Conservation (phyloP, 2,329 filamentous ascomycete species). For the Alternaria sp. region DNA sequence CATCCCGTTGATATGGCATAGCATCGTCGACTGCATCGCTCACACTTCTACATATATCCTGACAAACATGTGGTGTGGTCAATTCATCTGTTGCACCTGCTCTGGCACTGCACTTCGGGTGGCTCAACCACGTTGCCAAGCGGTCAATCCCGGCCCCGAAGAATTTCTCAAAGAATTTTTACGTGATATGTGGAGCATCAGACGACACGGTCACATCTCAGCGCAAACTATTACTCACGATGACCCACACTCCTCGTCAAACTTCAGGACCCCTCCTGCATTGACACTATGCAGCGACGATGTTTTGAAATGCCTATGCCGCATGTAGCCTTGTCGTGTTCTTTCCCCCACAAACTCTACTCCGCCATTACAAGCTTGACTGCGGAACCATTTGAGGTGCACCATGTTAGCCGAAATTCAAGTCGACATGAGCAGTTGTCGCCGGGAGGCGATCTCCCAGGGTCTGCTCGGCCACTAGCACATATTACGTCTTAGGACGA, state of each 20-base stretch:
- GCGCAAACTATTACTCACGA: slow-evolving; percentile 40
- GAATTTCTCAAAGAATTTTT: slow-evolving; percentile 44
- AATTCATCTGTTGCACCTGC: background rate
- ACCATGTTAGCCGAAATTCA: slow-evolving; percentile 13
- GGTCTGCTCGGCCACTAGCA: slow-evolving; percentile 38
- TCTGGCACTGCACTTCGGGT: slow-evolving; percentile 17
- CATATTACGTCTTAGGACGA: slow-evolving; percentile 30
- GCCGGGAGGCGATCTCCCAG: slow-evolving; percentile 30
- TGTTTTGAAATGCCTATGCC: slow-evolving; percentile 23
- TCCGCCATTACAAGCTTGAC: slow-evolving; percentile 30
- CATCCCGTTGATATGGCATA: slow-evolving; percentile 11
- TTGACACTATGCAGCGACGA: slow-evolving; percentile 17
- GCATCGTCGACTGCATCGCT: slow-evolving; percentile 11
- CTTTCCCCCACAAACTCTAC: slow-evolving; percentile 38
- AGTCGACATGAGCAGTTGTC: slow-evolving; percentile 6
- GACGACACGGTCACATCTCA: slow-evolving; percentile 31
- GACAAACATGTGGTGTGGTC: background rate
- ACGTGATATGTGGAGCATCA: slow-evolving; percentile 43
- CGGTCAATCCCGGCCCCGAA: slow-evolving; percentile 27
- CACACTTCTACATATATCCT: background rate
- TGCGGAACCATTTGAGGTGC: slow-evolving; percentile 12
- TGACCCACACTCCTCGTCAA: slow-evolving; percentile 38
- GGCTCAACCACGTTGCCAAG: slow-evolving; percentile 32
- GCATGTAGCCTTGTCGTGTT: slow-evolving; percentile 29
- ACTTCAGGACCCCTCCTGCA: slow-evolving; percentile 22